phyloP scores from a whole-genome alignment of 331 rosid species.

The Malus hybrid region DNA sequence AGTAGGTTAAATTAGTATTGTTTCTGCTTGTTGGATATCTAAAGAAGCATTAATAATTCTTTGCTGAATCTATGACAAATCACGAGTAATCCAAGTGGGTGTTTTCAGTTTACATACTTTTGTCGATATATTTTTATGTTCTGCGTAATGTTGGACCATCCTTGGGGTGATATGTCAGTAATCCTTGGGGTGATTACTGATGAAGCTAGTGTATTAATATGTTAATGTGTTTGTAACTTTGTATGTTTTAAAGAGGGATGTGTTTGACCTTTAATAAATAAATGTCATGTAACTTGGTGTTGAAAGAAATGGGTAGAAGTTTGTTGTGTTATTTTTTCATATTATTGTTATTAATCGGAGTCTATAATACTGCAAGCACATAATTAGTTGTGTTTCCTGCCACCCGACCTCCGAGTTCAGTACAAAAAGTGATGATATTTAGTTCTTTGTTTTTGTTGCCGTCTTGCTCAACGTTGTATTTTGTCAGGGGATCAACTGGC shows the following conservation, averaged over 20 bases:
- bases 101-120: background rate
- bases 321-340: background rate
- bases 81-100: background rate
- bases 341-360: background rate
- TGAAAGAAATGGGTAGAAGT: background rate
- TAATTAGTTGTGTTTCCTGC: background rate
- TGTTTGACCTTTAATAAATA: no score
- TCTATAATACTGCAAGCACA: background rate
- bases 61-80: background rate
- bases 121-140: background rate
- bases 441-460: background rate
- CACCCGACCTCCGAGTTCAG: background rate
- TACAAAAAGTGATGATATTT: background rate
- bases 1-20: background rate
- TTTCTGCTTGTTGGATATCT: background rate
- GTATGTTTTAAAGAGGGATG: background rate
- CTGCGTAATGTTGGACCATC: background rate
- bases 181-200: background rate
- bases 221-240: background rate
- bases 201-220: background rate
- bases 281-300: background rate
- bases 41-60: background rate
- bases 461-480: constrained; percentile 1
- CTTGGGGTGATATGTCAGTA: background rate
- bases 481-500: constrained; percentile 93